Percentiles rank a stretch among this genome's conserved stretches.
These are phyloP conservation scores for Liquidambar formosana DNA, from an alignment of 164 flowering plant species.

Conservation along the genomic window DNA sequence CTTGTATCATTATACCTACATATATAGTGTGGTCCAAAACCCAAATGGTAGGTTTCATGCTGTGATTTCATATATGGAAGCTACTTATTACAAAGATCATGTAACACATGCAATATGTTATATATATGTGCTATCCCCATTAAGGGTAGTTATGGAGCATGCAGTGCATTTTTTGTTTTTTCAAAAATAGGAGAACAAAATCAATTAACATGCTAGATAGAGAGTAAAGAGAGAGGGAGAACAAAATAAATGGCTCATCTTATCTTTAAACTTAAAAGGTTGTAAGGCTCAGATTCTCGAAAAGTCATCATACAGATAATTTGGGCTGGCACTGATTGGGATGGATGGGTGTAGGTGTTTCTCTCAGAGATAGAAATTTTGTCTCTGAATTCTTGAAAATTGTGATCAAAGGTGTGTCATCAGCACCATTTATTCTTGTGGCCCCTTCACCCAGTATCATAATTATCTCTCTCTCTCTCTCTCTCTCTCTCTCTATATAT, in stretches of 20 bases:
- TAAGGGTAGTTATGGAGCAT: too few species aligned
- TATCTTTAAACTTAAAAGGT: constrained; percentile 7
- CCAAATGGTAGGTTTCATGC: too few species aligned
- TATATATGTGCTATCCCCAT: too few species aligned
- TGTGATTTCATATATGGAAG: too few species aligned
- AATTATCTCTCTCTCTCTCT: constrained; percentile 9
- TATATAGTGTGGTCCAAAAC: too few species aligned
- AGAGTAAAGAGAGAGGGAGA: neutral
- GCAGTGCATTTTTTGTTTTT: too few species aligned
- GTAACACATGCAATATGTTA: too few species aligned
- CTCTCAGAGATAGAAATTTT: constrained; percentile 10
- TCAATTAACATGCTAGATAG: too few species aligned
- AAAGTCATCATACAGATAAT: constrained; percentile 6
- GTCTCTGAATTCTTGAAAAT: constrained; percentile 18
- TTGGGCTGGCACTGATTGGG: constrained; percentile 34
- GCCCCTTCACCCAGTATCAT: constrained; percentile 22
- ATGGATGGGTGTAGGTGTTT: constrained; percentile 18
- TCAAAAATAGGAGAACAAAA: neutral
- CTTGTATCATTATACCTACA: too few species aligned
- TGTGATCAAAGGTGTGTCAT: constrained; percentile 33
- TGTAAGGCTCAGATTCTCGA: constrained; percentile 1
- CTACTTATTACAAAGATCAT: too few species aligned
- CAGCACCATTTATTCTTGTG: constrained; percentile 35
- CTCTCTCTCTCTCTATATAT: constrained; percentile 7
- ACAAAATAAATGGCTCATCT: neutral